Base-by-base conservation (phyloP, 192 early-diverging fungal genomes). In the Ambispora gerdemannii region DNA sequence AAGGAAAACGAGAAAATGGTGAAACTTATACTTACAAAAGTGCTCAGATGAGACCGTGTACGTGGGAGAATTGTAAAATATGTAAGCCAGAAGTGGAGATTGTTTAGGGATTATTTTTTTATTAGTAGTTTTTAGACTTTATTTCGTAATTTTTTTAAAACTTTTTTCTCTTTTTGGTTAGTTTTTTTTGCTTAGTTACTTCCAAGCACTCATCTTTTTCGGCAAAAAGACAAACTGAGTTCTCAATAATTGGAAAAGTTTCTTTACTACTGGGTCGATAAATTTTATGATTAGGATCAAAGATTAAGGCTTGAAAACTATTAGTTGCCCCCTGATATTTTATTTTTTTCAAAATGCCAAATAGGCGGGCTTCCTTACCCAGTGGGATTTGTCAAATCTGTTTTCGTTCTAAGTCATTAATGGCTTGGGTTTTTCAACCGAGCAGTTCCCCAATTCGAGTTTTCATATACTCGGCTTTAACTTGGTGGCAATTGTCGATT, bases 61-160 rank as follows among this genome's bases (percentile, higher is more conserved):
- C 43, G 43, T 47, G 43, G 43, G 43, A 47, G 43, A 47, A 47
- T 47, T 47, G 43, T 47, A 47, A 47, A 47, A 47, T 47, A 47
- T 47, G 43, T 47, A 47, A 47, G 43, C 43, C 43, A 47, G 43
- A 47, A 47, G 6, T 47, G 17, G 43, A 47, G 43, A 47, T 47
- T 47, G 43, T 47, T 47, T 47, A 47, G 43, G 17, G 43, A 17
- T 47, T 47, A 47, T 47, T n/a, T n/a, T n/a, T n/a, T n/a, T n/a
- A n/a, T n/a, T n/a, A n/a, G n/a, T n/a, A n/a, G n/a, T n/a, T n/a
- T n/a, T n/a, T n/a, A n/a, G n/a, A n/a, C n/a, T n/a, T n/a, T n/a
- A n/a, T n/a, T n/a, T n/a, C n/a, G n/a, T n/a, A n/a, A n/a, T n/a
- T 47, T 47, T 47, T 47, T 47, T 47, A 47, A 47, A 47, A 47